These are phyloP conservation scores for Stylonectria norvegica DNA, from an alignment of 2,329 filamentous ascomycete genomes.

Conservation along the genomic window DNA sequence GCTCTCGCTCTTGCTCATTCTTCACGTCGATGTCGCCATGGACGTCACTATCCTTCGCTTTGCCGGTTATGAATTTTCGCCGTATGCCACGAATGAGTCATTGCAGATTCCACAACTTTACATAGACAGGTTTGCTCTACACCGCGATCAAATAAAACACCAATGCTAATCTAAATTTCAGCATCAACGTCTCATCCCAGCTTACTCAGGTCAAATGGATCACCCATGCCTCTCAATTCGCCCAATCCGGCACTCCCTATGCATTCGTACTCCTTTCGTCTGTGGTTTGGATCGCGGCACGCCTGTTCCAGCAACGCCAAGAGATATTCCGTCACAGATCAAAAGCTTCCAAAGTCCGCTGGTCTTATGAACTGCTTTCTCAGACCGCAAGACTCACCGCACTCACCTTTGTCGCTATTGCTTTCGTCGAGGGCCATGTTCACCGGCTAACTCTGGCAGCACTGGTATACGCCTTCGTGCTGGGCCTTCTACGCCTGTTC, in stretches of 20 bases:
- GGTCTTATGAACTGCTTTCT: constrained; percentile 42
- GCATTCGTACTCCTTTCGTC: constrained; percentile 36
- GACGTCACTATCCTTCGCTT: constrained; percentile 33
- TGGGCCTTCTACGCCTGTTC: constrained; percentile 43
- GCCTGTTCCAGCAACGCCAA: constrained; percentile 33
- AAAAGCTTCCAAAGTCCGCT: constrained; percentile 38
- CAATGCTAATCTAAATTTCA: constrained; percentile 5
- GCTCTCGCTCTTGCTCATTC: constrained; percentile 1
- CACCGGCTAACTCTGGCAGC: constrained; percentile 37
- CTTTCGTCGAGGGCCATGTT: constrained; percentile 31
- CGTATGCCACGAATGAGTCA: constrained; percentile 21
- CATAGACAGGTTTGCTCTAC: constrained; percentile 20
- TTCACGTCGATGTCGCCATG: constrained; percentile 20
- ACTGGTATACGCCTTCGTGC: constrained; percentile 39
- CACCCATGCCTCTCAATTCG: constrained; percentile 34
- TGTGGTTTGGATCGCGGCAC: constrained; percentile 32
- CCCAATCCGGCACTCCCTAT: constrained; percentile 41
- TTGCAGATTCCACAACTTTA: constrained; percentile 7
- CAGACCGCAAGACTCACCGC: constrained; percentile 40
- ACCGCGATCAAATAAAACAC: constrained; percentile 4
- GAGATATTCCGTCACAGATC: constrained; percentile 22
- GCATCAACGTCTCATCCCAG: constrained; percentile 13
- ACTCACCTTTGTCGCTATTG: constrained; percentile 38
- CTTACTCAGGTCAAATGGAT: constrained; percentile 36
- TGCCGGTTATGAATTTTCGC: constrained; percentile 30